Conservation (phyloP, 2,329 filamentous ascomycete genomes). For the Drechmeria coniospora region DNA sequence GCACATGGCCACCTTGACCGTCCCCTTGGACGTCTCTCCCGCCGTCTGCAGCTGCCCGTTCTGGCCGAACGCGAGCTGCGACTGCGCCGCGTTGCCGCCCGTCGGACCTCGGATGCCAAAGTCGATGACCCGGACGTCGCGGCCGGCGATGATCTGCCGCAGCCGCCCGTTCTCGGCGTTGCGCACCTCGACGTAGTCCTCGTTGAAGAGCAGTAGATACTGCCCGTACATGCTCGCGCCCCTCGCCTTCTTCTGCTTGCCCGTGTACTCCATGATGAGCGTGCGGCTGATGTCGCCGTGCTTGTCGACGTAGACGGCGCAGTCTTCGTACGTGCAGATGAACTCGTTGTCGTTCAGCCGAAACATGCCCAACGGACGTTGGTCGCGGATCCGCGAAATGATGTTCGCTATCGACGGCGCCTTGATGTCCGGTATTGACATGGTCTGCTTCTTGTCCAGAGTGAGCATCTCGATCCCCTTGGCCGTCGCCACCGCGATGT, state of each 20-base stretch:
- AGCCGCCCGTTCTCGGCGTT: slow-evolving; percentile 92
- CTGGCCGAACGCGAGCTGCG: slow-evolving; percentile 18
- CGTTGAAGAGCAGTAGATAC: slow-evolving; percentile 85
- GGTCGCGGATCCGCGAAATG: slow-evolving; percentile 64
- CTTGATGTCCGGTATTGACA: slow-evolving; percentile 80
- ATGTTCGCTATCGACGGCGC: slow-evolving; percentile 70
- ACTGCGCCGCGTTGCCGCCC: slow-evolving; percentile 26
- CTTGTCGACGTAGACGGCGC: slow-evolving; percentile 95
- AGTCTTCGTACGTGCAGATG: slow-evolving; percentile 85
- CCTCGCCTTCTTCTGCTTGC: slow-evolving; percentile 62
- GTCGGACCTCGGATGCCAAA: slow-evolving; percentile 56
- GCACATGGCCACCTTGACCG: slow-evolving; percentile 88
- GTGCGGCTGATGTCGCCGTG: slow-evolving; percentile 88
- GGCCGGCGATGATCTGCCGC: slow-evolving; percentile 83
- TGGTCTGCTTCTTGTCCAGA: slow-evolving; percentile 90
- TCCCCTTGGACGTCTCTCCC: slow-evolving; percentile 44
- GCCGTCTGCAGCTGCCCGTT: slow-evolving; percentile 18
- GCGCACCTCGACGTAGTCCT: slow-evolving; percentile 90
- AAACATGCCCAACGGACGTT: slow-evolving; percentile 91
- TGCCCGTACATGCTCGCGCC: slow-evolving; percentile 80
- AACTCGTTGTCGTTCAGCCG: slow-evolving; percentile 85
- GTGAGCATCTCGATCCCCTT: slow-evolving; percentile 94
- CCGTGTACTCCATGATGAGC: slow-evolving; percentile 98
- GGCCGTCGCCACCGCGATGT: slow-evolving; percentile 77
- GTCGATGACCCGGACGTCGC: slow-evolving; percentile 81